Conservation (phyloP, 1,284 basidiomycete genomes). For the Cutaneotrichosporon sp. region DNA sequence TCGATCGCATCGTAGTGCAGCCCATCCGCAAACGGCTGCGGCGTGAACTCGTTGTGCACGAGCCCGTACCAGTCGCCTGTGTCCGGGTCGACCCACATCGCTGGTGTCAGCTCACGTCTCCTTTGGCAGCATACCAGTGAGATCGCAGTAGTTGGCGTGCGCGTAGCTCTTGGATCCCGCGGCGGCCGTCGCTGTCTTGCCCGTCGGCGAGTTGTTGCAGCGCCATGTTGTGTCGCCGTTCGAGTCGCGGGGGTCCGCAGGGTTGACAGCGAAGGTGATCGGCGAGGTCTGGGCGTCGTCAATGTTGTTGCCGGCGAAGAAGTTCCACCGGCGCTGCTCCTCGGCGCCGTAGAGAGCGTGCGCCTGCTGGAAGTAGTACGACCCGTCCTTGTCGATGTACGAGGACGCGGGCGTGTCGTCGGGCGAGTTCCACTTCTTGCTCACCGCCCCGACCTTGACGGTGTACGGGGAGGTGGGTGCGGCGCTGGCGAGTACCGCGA, state of each 20-base stretch:
- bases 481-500: background rate
- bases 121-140: constrained; percentile 1
- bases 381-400: constrained; percentile 19
- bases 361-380: constrained; percentile 14
- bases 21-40: constrained; percentile 12
- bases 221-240: constrained; percentile 24
- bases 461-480: background rate
- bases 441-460: background rate
- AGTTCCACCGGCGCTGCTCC: constrained; percentile 12
- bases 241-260: constrained; percentile 13
- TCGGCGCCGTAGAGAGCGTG: constrained; percentile 12
- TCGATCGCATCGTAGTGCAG: constrained; percentile 25
- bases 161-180: constrained; percentile 3
- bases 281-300: constrained; percentile 3
- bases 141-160: constrained; percentile 24
- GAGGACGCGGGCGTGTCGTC: constrained; percentile 18
- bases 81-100: constrained; percentile 23
- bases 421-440: constrained; percentile 6
- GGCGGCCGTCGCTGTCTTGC: background rate
- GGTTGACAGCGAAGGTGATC: constrained; percentile 7
- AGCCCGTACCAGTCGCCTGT: constrained; percentile 22
- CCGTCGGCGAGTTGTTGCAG: constrained; percentile 19
- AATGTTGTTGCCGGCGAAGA: constrained; percentile 11
- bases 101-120: no score
- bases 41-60: constrained; percentile 26